A percentile compares a stretch with the other conserved stretches of the same genome.
Evolutionary conservation across 1,284 basidiomycete species (phyloP).

Genomic region (Ganoderma sp.): DNA sequence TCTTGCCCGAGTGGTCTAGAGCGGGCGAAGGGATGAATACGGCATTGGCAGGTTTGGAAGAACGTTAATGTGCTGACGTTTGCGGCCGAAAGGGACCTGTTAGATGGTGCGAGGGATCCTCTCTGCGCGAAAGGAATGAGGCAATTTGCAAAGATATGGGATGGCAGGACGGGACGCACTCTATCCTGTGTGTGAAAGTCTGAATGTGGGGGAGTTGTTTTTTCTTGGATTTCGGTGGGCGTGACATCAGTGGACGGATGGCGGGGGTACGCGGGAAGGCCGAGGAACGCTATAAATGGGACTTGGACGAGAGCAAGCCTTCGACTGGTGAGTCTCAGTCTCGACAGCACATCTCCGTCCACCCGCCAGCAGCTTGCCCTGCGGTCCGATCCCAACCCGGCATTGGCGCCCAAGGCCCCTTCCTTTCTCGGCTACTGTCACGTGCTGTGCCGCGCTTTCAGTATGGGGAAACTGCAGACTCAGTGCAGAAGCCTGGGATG

Average conservation of each 20-base stretch:
- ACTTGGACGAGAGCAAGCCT: not conserved
- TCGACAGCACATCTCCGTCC: not conserved
- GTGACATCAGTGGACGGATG: slow-evolving; percentile 11
- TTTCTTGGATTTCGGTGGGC: slow-evolving; percentile 14
- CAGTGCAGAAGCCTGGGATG: too few relatives aligned
- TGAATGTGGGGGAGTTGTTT: slow-evolving; percentile 27
- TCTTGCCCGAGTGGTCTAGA: slow-evolving; percentile 23
- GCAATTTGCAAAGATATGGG: slow-evolving; percentile 17
- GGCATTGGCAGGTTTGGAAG: not conserved
- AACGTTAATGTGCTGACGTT: slow-evolving; percentile 49
- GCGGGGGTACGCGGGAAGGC: not conserved
- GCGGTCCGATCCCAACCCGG: not conserved
- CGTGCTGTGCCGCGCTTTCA: not conserved
- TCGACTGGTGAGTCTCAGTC: not conserved
- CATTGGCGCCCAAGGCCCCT: not conserved
- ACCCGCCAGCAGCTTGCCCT: not conserved
- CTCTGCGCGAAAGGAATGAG: slow-evolving; percentile 40
- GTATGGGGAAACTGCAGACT: too few relatives aligned
- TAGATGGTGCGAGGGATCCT: slow-evolving; percentile 62
- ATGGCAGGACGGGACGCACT: slow-evolving; percentile 29
- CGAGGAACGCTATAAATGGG: not conserved
- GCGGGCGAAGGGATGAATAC: not conserved
- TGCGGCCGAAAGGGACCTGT: slow-evolving; percentile 65
- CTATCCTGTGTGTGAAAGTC: slow-evolving; percentile 27
- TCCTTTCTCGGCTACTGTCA: not conserved